phyloP scores from a whole-genome alignment of 306 rosid species.

The Sindora glabra region DNA sequence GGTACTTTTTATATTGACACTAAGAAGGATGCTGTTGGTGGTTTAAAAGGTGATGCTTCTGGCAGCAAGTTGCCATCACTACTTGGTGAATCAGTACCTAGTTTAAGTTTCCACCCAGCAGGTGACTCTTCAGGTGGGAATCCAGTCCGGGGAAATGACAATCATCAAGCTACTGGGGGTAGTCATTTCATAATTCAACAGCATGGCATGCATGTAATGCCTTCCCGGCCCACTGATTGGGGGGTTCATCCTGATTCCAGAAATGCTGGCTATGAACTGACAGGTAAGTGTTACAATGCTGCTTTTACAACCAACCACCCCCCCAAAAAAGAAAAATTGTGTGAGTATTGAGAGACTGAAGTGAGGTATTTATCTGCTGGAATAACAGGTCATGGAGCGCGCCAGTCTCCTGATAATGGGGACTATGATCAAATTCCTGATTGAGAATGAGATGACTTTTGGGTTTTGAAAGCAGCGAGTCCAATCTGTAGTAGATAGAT shows the following conservation, averaged over 20 bases:
- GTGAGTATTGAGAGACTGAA: background rate
- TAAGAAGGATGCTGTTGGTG: conserved; percentile 51
- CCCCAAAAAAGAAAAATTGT: no score
- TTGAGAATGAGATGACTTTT: conserved; percentile 20
- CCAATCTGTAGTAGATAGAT: conserved; percentile 38
- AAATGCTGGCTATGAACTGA: conserved; percentile 46
- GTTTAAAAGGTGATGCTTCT: conserved; percentile 59
- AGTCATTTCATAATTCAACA: conserved; percentile 75
- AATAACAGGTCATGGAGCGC: conserved; percentile 51
- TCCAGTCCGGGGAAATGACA: conserved; percentile 56
- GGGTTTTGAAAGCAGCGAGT: conserved; percentile 13
- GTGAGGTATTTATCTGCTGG: conserved; percentile 35
- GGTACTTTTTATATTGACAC: conserved; percentile 69
- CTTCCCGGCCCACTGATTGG: conserved; percentile 69
- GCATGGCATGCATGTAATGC: conserved; percentile 50
- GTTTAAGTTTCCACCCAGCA: conserved; percentile 49
- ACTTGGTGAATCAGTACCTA: conserved; percentile 41
- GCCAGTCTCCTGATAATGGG: conserved; percentile 84
- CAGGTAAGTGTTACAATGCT: conserved; percentile 39
- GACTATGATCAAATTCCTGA: conserved; percentile 79
- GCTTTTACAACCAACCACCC: background rate
- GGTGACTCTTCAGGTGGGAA: conserved; percentile 55
- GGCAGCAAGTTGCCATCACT: conserved; percentile 62
- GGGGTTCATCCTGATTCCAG: conserved; percentile 51
- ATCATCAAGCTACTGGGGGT: conserved; percentile 61